Base-by-base conservation (phyloP, 345 rosid genomes). In the Combretum micranthum region DNA sequence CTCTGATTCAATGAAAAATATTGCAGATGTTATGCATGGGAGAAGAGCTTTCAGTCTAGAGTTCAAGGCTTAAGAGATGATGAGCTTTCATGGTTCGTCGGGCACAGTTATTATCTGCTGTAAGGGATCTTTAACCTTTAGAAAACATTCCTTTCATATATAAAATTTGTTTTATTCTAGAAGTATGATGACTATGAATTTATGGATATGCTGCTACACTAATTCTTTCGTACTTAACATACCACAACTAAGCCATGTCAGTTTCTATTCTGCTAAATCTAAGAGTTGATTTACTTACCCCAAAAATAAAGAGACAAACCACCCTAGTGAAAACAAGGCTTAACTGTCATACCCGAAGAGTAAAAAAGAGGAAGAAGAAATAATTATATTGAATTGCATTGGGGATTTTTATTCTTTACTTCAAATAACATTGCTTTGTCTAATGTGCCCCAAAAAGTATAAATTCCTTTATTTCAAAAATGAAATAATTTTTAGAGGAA, bases 1-100 rank as follows among this genome's bases (percentile, higher is more conserved):
- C 10, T 25, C 26, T 25, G 50, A 44, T 45, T 20, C 42, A 12
- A 9, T 12, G 64, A 23, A 23, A 43, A 56, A 21, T 60, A 51
- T 72, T 52, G 57, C 72, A 93, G 99, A 72, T 87, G 95, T 64
- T 93, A 89, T 76, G 94, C 96, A 32, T 93, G 99, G 99, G 99
- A 93, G 69, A 76, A 70, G 69, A 93, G 97, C 75, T 89, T 93
- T 69, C 96, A 85, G 69, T 65, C 78, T 55, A 82, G 87, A 66
- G 76, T 89, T 65, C 79, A 82, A 70, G 78, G 62, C 25, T 80
- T 86, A 39, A 80, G 97, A 46, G 63, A 66, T 63, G 89, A 86
- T 51, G 99, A 93, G 64, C 80, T 93, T 48, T 83, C 83, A 62
- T 89, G 99, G 97, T 85, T 86, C 87, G 89, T 14, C 84, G 75